phyloP scores from a whole-genome alignment of 129 eudicot species.

The Ambrosia artemisiifolia region DNA sequence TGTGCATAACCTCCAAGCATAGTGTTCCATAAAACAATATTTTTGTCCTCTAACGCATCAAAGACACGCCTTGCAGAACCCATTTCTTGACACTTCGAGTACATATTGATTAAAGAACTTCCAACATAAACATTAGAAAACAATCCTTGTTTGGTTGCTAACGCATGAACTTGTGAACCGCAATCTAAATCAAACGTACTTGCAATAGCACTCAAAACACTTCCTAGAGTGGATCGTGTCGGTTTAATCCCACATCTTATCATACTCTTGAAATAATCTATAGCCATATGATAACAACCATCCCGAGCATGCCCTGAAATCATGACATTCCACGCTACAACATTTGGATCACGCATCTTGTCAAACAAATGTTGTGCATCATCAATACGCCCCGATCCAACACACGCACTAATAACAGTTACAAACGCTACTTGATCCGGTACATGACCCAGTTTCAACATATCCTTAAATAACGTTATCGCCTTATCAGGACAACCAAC shows the following conservation, averaged over 20 bases:
- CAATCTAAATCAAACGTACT: slow-evolving; percentile 37
- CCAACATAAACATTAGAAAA: slow-evolving; percentile 86
- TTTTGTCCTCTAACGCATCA: slow-evolving; percentile 56
- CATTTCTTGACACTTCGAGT: slow-evolving; percentile 75
- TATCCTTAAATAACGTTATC: slow-evolving; percentile 50
- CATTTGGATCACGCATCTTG: slow-evolving; percentile 56
- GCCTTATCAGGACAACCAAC: slow-evolving; percentile 59
- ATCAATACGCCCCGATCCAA: slow-evolving; percentile 59
- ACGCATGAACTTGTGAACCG: slow-evolving; percentile 83
- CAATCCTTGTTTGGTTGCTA: slow-evolving; percentile 71
- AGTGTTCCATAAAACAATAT: slow-evolving; percentile 74
- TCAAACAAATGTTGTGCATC: slow-evolving; percentile 57
- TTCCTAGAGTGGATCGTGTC: slow-evolving; percentile 81
- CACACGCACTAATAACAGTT: slow-evolving; percentile 62
- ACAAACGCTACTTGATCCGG: slow-evolving; percentile 85
- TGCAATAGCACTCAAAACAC: slow-evolving; percentile 86
- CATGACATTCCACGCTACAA: slow-evolving; percentile 88
- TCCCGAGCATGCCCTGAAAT: slow-evolving; percentile 79
- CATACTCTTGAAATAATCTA: slow-evolving; percentile 53
- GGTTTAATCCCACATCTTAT: slow-evolving; percentile 49
- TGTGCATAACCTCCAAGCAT: slow-evolving; percentile 87
- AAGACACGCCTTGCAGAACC: slow-evolving; percentile 62
- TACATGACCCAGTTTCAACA: slow-evolving; percentile 49
- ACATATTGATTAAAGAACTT: slow-evolving; percentile 84
- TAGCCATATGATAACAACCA: slow-evolving; percentile 58